phyloP scores from a whole-genome alignment of 164 flowering plant species.

The Euptelea pleiosperma region DNA sequence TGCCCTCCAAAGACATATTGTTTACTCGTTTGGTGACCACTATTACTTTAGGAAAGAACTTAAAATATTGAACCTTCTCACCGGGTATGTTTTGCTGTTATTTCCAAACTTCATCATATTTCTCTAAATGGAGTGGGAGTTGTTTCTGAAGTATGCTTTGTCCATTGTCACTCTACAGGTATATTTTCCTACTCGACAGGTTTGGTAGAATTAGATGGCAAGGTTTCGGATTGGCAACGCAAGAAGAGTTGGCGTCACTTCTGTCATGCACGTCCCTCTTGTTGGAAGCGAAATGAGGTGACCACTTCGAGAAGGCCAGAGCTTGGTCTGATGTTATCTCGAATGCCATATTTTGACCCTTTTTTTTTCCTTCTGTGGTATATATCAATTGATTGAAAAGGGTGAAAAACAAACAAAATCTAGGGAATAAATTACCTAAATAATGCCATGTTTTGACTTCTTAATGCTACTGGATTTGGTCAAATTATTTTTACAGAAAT shows the following conservation, averaged over 20 bases:
- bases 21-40: conserved; percentile 89
- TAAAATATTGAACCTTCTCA: conserved; percentile 86
- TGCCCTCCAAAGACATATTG: conserved; percentile 56
- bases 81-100: conserved; percentile 52
- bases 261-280: conserved; percentile 66
- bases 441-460: not conserved
- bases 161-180: conserved; percentile 42
- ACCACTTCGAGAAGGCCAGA: not conserved
- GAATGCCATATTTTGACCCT: not conserved
- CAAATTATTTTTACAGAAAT: too few relatives aligned
- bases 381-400: too few relatives aligned
- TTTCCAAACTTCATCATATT: not conserved
- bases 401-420: too few relatives aligned
- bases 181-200: conserved; percentile 73
- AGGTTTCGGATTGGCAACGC: conserved; percentile 76
- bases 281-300: conserved; percentile 54
- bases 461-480: not conserved
- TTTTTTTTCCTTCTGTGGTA: too few relatives aligned
- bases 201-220: conserved; percentile 96
- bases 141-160: conserved; percentile 1
- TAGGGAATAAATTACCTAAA: too few relatives aligned
- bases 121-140: not conserved
- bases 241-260: conserved; percentile 75
- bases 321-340: not conserved
- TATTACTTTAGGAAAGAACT: conserved; percentile 95